Evolutionary conservation across 2,329 filamentous ascomycete genomes (phyloP).

Genomic region (Didymella arachidicola): DNA sequence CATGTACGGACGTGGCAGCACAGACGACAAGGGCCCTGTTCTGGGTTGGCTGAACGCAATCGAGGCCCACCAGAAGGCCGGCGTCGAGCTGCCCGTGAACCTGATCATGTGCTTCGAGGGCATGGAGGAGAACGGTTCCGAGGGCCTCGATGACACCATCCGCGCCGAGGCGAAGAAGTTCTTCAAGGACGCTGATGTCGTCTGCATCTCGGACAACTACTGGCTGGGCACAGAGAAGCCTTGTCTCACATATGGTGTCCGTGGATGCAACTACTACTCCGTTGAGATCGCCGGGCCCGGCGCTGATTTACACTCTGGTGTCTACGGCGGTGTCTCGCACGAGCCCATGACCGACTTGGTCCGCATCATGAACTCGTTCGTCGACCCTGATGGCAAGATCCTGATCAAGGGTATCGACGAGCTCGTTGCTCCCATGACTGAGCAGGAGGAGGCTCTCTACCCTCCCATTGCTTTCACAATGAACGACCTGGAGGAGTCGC

Average conservation of each 20-base stretch:
- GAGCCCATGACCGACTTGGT: slow-evolving; percentile 98
- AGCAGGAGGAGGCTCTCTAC: slow-evolving; percentile 89
- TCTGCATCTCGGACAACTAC: slow-evolving; percentile 99
- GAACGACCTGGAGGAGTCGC: slow-evolving; percentile 90
- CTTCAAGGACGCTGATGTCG: slow-evolving; percentile 94
- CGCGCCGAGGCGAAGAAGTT: slow-evolving; percentile 88
- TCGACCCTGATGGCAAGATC: slow-evolving; percentile 91
- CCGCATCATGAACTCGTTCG: slow-evolving; percentile 79
- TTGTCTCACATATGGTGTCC: slow-evolving; percentile 94
- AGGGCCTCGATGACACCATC: slow-evolving; percentile 95
- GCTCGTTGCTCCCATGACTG: slow-evolving; percentile 86
- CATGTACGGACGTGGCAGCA: slow-evolving; percentile 95
- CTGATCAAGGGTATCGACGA: slow-evolving; percentile 92
- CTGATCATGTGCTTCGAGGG: slow-evolving; percentile 99
- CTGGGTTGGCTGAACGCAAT: slow-evolving; percentile 98
- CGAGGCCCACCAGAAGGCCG: slow-evolving; percentile 94
- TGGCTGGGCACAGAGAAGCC: slow-evolving; percentile 99
- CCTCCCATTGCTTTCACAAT: slow-evolving; percentile 92
- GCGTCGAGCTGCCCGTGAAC: slow-evolving; percentile 95
- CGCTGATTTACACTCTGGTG: slow-evolving; percentile 93
- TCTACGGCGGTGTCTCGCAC: slow-evolving; percentile 94
- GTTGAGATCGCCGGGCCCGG: slow-evolving; percentile 89
- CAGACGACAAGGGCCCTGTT: slow-evolving; percentile 97
- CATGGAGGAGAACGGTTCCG: slow-evolving; percentile 99
- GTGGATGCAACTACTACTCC: slow-evolving; percentile 98